These are phyloP conservation scores for Fusarium floridanum DNA, from an alignment of 2,329 filamentous ascomycete species.

Conservation along the genomic window DNA sequence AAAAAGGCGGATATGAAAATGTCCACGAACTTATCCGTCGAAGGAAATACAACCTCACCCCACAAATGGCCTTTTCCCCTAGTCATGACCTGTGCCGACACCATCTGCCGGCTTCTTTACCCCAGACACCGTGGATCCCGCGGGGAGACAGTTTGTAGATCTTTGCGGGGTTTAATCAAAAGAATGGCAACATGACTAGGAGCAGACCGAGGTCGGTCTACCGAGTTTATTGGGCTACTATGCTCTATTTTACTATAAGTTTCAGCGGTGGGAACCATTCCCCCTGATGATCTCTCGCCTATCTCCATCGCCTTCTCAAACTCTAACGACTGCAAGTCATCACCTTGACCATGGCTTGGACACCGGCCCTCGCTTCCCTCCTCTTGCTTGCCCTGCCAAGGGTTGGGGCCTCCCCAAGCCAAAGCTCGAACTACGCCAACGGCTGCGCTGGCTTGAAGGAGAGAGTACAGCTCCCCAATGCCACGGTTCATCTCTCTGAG, in stretches of 20 bases:
- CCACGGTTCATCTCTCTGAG: conserved; percentile 30
- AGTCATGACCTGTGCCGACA: neutral
- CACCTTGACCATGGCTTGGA: neutral
- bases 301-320: neutral
- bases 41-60: neutral
- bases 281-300: neutral
- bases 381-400: neutral
- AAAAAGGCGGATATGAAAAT: neutral
- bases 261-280: neutral
- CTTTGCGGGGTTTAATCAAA: neutral
- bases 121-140: neutral
- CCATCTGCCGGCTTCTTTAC: neutral
- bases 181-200: neutral
- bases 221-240: neutral
- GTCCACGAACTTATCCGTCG: neutral
- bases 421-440: neutral
- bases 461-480: neutral
- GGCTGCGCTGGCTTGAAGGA: neutral
- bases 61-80: neutral
- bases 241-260: neutral
- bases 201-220: neutral
- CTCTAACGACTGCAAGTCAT: neutral
- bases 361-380: neutral
- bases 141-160: neutral
- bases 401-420: neutral